Evolutionary conservation across 2,329 filamentous ascomycete genomes (phyloP), one percentile per base, ranked within the genome.

Genomic region (Alternaria dauci): DNA sequence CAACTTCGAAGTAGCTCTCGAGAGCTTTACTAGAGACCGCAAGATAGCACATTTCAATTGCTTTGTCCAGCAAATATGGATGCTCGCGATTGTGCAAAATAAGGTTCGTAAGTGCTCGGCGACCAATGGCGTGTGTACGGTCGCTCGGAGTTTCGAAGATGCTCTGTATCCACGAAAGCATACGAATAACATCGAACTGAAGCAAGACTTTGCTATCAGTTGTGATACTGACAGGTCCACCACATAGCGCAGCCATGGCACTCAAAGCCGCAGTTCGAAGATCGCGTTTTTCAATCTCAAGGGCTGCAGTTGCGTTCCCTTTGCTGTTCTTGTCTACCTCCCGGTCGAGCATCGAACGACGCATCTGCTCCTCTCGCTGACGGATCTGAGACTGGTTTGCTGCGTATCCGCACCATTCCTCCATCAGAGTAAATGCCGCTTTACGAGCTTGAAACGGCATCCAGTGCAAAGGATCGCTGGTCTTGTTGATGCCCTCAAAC

Each of bases 331-430:
- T 79, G 20, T 90, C 88, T 58, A 84, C 82, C 61, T 95, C 92
- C 56, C 93, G 90, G 53, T 94, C 89, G 36, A 96, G 89, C 67
- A 95, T 85, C 3, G 91, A 92, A 68, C 94, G 91, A 43, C 92
- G 87, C 90, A 97, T 96, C 36, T 87, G 91, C 63, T 96, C 91
- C 78, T 97, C 94, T 62, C 93, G 86, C 59, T 90, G 89, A 5
- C 89, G 87, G 41, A 97, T 91, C 66, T 96, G 91, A 14, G 82
- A 84, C 75, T 96, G 93, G 66, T 97, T 97, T 0, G 94, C 93
- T 8, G 94, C 97, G 76, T 96, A 97, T 2, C 95, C 95, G 76
- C 95, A 99, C 96, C 96, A 99, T 67, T 98, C 94, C 79, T 99
- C 95, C 94, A 99, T 98, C 48, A 99, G 82, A 0, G 94, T 90